Conservation (phyloP, 1,284 basidiomycete species). For the Melampsora americana region DNA sequence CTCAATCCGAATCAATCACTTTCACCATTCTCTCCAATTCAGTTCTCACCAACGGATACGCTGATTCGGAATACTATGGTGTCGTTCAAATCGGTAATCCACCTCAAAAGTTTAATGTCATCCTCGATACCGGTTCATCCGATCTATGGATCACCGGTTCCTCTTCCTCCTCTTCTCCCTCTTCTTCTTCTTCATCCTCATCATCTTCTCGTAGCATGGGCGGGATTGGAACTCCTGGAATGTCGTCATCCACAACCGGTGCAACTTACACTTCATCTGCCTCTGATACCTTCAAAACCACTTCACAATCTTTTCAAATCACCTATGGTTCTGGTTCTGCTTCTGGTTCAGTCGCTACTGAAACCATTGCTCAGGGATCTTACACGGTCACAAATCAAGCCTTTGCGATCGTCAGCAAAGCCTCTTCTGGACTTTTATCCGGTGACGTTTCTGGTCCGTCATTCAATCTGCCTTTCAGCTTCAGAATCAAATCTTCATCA, state of each 20-base stretch:
- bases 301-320: constrained; percentile 62
- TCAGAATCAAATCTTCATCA: neutral
- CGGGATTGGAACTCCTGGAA: constrained; percentile 41
- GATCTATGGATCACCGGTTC: constrained; percentile 68
- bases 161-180: constrained; percentile 57
- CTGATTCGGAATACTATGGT: constrained; percentile 41
- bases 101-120: constrained; percentile 55
- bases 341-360: constrained; percentile 66
- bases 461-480: neutral
- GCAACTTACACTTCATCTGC: constrained; percentile 47
- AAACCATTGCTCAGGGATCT: constrained; percentile 56
- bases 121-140: constrained; percentile 70
- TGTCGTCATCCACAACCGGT: constrained; percentile 47
- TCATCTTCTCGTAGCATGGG: constrained; percentile 24
- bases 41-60: no score
- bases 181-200: constrained; percentile 52
- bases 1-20: no score
- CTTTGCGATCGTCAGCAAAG: constrained; percentile 49
- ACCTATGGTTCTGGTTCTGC: constrained; percentile 79
- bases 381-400: constrained; percentile 52
- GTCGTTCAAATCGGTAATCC: constrained; percentile 52
- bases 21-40: no score
- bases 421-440: constrained; percentile 27
- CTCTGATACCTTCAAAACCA: constrained; percentile 45
- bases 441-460: constrained; percentile 38